Conservation (phyloP, 2,329 filamentous ascomycete species). For the Penicillium sp. region DNA sequence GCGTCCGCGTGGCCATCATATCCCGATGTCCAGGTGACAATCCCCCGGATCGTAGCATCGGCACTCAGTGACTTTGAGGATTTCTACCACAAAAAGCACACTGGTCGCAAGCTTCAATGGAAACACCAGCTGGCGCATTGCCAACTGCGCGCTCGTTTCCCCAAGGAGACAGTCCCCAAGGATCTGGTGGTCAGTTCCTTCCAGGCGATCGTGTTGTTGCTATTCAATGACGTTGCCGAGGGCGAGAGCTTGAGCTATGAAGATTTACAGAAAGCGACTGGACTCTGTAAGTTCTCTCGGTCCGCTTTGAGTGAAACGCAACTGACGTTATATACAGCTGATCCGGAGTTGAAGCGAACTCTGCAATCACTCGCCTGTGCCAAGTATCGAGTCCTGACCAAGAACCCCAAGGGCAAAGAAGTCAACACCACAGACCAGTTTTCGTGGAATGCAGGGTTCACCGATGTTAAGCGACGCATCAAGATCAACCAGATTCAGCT, state of each 20-base stretch:
- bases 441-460: constrained; percentile 70
- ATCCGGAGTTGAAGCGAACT: constrained; percentile 77
- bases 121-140: constrained; percentile 92
- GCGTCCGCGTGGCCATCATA: constrained; percentile 91
- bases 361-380: constrained; percentile 93
- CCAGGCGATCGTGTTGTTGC: constrained; percentile 81
- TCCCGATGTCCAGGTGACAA: constrained; percentile 65
- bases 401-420: constrained; percentile 79
- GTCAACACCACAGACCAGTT: constrained; percentile 77
- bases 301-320: constrained; percentile 1
- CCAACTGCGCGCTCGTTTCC: constrained; percentile 73
- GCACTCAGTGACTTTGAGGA: constrained; percentile 75
- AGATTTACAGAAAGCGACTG: constrained; percentile 69
- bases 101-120: constrained; percentile 79
- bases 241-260: constrained; percentile 66
- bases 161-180: constrained; percentile 61
- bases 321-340: constrained; percentile 46
- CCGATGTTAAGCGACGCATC: constrained; percentile 76
- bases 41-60: constrained; percentile 69
- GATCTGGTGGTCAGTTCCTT: constrained; percentile 88
- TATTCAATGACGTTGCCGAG: constrained; percentile 71
- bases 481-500: constrained; percentile 99
- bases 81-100: constrained; percentile 87
- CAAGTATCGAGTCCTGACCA: constrained; percentile 75
- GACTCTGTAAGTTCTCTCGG: constrained; percentile 52